Evolutionary conservation across 2,329 filamentous ascomycete species (phyloP).

Genomic region (Fulvia fulva): DNA sequence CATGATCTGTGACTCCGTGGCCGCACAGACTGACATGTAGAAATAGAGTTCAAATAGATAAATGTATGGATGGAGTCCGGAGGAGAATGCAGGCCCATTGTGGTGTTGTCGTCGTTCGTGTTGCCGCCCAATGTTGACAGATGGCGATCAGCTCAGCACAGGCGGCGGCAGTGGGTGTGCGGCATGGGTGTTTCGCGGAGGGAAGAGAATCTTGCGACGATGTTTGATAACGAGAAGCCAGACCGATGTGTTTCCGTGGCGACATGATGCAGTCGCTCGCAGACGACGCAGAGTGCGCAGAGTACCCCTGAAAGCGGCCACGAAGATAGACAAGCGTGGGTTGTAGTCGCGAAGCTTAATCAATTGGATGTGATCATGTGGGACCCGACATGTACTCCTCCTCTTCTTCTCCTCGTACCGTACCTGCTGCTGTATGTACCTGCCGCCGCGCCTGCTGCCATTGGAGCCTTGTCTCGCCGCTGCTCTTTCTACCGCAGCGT

Average conservation of each 20-base stretch:
- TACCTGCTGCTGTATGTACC: neutral
- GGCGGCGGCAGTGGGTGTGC: neutral
- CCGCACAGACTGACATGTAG: neutral
- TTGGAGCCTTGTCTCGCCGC: neutral
- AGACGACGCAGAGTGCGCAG: too few relatives aligned
- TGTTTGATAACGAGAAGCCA: neutral
- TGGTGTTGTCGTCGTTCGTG: neutral
- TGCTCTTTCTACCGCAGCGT: neutral
- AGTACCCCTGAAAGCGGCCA: neutral
- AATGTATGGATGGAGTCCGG: neutral
- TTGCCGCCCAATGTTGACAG: neutral
- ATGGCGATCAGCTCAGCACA: conserved; percentile 1
- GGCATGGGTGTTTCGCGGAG: neutral
- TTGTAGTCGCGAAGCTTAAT: neutral
- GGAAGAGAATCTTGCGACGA: neutral
- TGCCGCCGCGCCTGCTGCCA: neutral
- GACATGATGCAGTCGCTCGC: neutral
- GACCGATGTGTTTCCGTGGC: neutral
- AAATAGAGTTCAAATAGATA: conserved; percentile 6
- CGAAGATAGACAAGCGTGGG: neutral
- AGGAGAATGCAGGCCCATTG: neutral
- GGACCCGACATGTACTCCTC: neutral
- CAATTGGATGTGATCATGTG: neutral
- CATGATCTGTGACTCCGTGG: neutral
- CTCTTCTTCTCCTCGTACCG: neutral